A percentile compares a stretch with the other conserved stretches of the same genome.
Evolutionary conservation across 352 stramenopile species (phyloP).

Genomic region (Thalassiosira mediterranea): DNA sequence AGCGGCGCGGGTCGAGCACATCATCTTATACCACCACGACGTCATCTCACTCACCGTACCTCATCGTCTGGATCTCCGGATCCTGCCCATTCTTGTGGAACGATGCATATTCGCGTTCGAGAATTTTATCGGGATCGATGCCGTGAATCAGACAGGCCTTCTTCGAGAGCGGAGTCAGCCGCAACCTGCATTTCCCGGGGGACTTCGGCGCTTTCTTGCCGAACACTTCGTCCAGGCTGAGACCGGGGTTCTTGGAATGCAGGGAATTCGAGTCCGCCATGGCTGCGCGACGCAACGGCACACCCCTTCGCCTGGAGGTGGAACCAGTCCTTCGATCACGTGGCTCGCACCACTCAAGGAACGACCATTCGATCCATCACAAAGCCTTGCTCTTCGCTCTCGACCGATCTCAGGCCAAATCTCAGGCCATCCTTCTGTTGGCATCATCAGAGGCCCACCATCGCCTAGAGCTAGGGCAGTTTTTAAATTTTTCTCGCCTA

Average conservation of each 20-base stretch:
- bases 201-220: conserved; percentile 6
- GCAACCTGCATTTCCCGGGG: conserved; percentile 5
- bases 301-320: too few species aligned
- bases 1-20: too few species aligned
- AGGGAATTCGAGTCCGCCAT: conserved; percentile 5
- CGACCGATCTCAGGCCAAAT: too few species aligned
- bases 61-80: conserved; percentile 43
- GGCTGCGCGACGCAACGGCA: neutral
- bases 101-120: conserved; percentile 35
- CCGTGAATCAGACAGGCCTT: conserved; percentile 45
- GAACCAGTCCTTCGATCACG: too few species aligned
- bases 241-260: neutral
- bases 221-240: conserved; percentile 35
- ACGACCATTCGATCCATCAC: too few species aligned
- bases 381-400: too few species aligned
- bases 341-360: too few species aligned
- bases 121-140: conserved; percentile 34
- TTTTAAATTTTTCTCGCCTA: too few species aligned
- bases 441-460: too few species aligned
- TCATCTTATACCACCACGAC: neutral
- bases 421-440: too few species aligned
- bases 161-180: conserved; percentile 25
- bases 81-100: conserved; percentile 20
- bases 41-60: conserved; percentile 27
- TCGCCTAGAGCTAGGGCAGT: too few species aligned